Base-by-base conservation (phyloP, 192 early-diverging fungal genomes). In the Obelidium mucronatum region DNA sequence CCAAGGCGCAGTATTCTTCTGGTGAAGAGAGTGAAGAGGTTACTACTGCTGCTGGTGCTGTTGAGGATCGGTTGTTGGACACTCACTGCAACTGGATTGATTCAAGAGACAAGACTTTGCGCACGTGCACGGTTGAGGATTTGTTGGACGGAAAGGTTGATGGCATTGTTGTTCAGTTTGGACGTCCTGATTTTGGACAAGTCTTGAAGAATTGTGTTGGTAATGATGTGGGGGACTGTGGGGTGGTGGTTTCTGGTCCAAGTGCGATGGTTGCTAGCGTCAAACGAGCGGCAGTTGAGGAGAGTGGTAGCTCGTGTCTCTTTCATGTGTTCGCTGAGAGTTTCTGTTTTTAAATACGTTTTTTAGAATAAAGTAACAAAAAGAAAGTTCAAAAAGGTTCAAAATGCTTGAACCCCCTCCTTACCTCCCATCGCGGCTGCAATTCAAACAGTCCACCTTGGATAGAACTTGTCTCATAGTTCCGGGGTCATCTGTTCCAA, bases 261-360 rank as follows among this genome's bases (percentile, higher is more conserved):
- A 6, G 8, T 31, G 11, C 30, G 5, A 24, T 72, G 33, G 56
- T 72, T 59, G 22, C 70, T 22, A 22, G 17, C n/a, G 70, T 72
- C 1, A 6, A 37, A 26, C 26, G 55, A 4, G 19, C 33, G 15
- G 70, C 70, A 1, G 6, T 6, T 15, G 11, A 6, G 15, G 70
- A 72, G 36, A 72, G 70, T 59, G 54, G 53, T 59, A 30, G 4
- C 8, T 24, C 15, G n/a, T 72, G 53, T 5, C 26, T 72, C 13
- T 72, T 58, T 40, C 70, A 72, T 72, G 70, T 72, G 40, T 72
- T 72, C 39, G 24, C 26, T 22, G 70, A 72, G 53, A 72, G 70
- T 36, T 72, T 72, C 37, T 52, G 59, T 28, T 39, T 72, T 24
- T 72, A 36, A 72, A 1, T 22, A 19, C 44, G 11, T 19, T 48